phyloP scores from a whole-genome alignment of 2,329 filamentous ascomycete genomes.

The Aspergillus sclerotialis region DNA sequence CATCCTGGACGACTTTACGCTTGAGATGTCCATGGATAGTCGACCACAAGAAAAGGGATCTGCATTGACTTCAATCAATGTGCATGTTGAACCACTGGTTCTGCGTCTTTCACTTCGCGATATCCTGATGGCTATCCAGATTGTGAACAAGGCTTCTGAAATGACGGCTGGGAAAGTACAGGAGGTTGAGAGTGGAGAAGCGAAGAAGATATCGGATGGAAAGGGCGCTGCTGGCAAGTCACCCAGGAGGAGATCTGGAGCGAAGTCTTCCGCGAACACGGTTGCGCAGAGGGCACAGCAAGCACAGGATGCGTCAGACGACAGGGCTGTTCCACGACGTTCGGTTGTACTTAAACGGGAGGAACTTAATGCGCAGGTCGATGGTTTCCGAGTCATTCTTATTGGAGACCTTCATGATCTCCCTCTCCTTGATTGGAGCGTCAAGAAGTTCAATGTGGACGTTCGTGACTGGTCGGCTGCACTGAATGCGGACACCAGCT shows the following conservation, averaged over 20 bases:
- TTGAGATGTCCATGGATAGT: constrained; percentile 81
- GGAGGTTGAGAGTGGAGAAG: constrained; percentile 46
- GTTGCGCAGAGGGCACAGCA: constrained; percentile 38
- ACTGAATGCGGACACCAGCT: constrained; percentile 78
- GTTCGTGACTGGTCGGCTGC: constrained; percentile 88
- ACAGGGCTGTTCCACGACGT: constrained; percentile 31
- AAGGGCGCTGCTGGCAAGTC: constrained; percentile 30
- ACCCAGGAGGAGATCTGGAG: constrained; percentile 32
- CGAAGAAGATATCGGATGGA: constrained; percentile 43
- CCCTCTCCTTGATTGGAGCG: constrained; percentile 85
- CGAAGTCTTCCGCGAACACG: constrained; percentile 34
- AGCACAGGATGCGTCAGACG: constrained; percentile 39
- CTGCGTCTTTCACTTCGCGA: constrained; percentile 85
- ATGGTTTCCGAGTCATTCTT: constrained; percentile 83
- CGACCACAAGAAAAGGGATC: constrained; percentile 53
- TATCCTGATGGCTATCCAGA: constrained; percentile 88
- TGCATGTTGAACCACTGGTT: constrained; percentile 86
- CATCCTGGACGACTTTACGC: constrained; percentile 93
- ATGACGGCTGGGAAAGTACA: constrained; percentile 55
- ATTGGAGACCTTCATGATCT: constrained; percentile 95
- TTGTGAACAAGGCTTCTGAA: constrained; percentile 82
- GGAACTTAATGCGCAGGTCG: constrained; percentile 76
- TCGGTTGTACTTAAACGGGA: constrained; percentile 60
- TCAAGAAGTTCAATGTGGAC: constrained; percentile 79
- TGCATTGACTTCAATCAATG: constrained; percentile 67